Base-by-base conservation (phyloP, 2,329 filamentous ascomycete species). In the Nemania sp. region DNA sequence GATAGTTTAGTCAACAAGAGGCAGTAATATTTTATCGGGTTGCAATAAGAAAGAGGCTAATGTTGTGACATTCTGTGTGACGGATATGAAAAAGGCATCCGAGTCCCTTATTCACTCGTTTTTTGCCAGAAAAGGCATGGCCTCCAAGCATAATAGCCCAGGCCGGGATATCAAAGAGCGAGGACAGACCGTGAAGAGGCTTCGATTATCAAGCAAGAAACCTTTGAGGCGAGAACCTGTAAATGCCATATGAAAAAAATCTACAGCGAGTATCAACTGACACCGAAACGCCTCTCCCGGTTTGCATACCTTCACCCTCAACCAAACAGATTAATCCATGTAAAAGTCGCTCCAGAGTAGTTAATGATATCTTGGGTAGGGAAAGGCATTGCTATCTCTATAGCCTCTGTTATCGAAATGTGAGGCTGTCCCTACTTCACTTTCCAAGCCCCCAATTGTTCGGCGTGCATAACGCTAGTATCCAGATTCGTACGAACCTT, bases 1-100 rank as follows among this genome's bases (percentile, higher is more conserved):
- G 84, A 83, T 43, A 86, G 86, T 72, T 75, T 85, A 62, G 82
- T 88, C 24, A 79, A 77, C 32, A 76, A 73, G 64, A 76, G 72
- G 65, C 71, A 77, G 62, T 77, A 49, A 64, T 51, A 27, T 22
- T 43, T n/a, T 18, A 55, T 24, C 15, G 24, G 32, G 26, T 29
- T 29, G 11, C 24, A 41, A 51, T 49, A 18, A 32, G 35, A 29
- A 60, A 18, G 2, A 45, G 18, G 4, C n/a, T 13, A 24, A 11
- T 24, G 47, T 47, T n/a, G n/a, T 38, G 41, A 15, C n/a, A 38
- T 52, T 26, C 38, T 41, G n/a, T 38, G 47, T 22, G 26, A 52
- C 32, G n/a, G 41, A 10, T 52, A 49, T 51, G 24, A 35, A 22
- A 45, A 38, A 24, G 32, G 32, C 6, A 11, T 26, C 15, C 18